A percentile compares a stretch with the other conserved stretches of the same genome.
These are phyloP conservation scores for Tetrahymena elliotti DNA, from an alignment of 73 alveolate genomes.

Conservation along the genomic window DNA sequence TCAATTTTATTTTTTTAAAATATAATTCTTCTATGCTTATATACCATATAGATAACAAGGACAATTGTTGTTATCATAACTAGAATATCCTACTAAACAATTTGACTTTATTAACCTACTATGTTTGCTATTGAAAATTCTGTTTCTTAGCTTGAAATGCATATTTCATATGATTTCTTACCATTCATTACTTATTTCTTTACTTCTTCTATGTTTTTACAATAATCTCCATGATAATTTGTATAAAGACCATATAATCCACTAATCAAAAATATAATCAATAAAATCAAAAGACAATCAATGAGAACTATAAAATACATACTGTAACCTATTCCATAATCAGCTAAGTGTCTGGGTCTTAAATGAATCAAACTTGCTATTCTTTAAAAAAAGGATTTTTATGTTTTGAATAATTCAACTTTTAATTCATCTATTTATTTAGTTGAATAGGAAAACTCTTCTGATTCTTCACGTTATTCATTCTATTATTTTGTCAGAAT, in stretches of 20 bases:
- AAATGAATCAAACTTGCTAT: neutral
- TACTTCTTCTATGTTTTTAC: neutral
- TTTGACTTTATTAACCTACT: neutral
- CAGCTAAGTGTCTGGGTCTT: neutral
- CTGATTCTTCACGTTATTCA: neutral
- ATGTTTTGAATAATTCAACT: neutral
- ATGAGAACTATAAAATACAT: neutral
- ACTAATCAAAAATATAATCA: neutral
- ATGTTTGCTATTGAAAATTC: neutral
- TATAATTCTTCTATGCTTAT: neutral
- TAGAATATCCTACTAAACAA: neutral
- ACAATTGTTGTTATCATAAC: neutral
- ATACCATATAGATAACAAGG: neutral
- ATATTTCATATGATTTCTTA: neutral
- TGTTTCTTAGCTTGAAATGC: neutral
- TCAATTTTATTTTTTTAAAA: neutral
- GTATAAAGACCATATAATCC: neutral
- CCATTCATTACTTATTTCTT: neutral
- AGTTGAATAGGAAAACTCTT: neutral
- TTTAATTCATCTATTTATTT: neutral
- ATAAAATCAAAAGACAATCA: neutral
- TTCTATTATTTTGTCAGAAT: neutral
- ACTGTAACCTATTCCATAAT: neutral
- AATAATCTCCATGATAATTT: neutral
- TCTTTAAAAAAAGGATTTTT: neutral